Evolutionary conservation across 2,329 filamentous ascomycete species (phyloP).

Genomic region (Aspergillus hiratsukae): DNA sequence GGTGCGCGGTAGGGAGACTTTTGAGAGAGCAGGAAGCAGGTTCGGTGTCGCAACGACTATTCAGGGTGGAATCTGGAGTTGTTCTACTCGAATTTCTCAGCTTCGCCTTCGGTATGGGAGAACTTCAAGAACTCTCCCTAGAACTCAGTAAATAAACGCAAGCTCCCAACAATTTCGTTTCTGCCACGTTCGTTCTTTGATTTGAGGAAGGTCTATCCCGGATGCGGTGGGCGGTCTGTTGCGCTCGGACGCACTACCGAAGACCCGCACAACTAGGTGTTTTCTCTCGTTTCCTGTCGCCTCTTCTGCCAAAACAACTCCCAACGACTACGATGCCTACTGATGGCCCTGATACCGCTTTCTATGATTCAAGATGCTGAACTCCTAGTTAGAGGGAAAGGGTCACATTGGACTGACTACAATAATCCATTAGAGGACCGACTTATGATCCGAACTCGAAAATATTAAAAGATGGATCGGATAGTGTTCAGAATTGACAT

Average conservation of each 20-base stretch:
- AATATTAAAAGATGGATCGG: not conserved
- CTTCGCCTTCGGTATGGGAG: not conserved
- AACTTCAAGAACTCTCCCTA: not conserved
- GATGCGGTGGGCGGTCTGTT: slow-evolving; percentile 16
- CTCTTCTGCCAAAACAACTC: not conserved
- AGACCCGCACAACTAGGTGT: not conserved
- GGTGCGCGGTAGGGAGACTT: not conserved
- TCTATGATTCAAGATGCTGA: not conserved
- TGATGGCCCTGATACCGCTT: not conserved
- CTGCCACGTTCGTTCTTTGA: slow-evolving; percentile 20
- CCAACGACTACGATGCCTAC: not conserved
- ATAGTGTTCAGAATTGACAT: not conserved
- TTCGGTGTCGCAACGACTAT: not conserved
- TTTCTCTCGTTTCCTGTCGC: not conserved
- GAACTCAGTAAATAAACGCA: not conserved
- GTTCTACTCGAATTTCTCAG: not conserved
- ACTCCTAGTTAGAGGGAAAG: not conserved
- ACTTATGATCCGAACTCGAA: not conserved
- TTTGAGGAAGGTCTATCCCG: slow-evolving; percentile 8
- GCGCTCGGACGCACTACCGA: not conserved
- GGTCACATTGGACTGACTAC: not conserved
- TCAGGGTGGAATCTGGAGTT: not conserved
- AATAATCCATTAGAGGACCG: not conserved
- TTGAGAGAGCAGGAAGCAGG: too few relatives aligned
- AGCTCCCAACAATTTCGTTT: slow-evolving; percentile 9